These are phyloP conservation scores for Sporothrix euskadiensis DNA, from an alignment of 2,329 filamentous ascomycete genomes.

Conservation along the genomic window DNA sequence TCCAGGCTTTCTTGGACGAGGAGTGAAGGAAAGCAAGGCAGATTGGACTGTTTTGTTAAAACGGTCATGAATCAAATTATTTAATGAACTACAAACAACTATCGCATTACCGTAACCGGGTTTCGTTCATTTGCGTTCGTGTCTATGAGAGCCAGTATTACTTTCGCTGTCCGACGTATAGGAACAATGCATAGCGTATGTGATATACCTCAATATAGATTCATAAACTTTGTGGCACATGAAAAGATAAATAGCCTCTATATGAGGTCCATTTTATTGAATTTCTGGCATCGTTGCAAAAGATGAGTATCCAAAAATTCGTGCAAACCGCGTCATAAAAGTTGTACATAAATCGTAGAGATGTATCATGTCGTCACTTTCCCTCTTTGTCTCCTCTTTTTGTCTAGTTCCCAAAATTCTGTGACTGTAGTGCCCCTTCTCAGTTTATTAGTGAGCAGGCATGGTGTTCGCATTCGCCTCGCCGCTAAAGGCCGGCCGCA, in stretches of 20 bases:
- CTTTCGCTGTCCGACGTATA: too few relatives aligned
- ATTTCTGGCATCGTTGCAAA: background rate
- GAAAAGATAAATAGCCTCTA: background rate
- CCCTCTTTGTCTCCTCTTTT: too few relatives aligned
- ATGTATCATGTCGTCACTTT: background rate
- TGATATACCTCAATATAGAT: background rate
- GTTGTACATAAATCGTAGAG: background rate
- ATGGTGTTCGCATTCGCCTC: conserved; percentile 11
- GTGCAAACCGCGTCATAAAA: background rate
- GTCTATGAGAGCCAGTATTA: too few relatives aligned
- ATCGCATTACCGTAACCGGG: background rate
- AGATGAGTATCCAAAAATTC: background rate
- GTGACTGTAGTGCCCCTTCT: too few relatives aligned
- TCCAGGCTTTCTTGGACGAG: background rate
- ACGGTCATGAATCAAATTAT: background rate
- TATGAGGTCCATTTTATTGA: background rate
- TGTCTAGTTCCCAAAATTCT: background rate
- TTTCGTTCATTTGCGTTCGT: background rate
- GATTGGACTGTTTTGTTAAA: background rate
- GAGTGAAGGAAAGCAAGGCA: background rate
- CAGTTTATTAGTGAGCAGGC: background rate
- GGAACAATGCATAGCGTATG: background rate
- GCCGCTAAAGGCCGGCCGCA: conserved; percentile 24
- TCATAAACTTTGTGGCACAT: background rate
- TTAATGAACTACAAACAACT: background rate